Evolutionary conservation across 129 eudicot genomes (phyloP).

Genomic region (Flaveria trinervia): DNA sequence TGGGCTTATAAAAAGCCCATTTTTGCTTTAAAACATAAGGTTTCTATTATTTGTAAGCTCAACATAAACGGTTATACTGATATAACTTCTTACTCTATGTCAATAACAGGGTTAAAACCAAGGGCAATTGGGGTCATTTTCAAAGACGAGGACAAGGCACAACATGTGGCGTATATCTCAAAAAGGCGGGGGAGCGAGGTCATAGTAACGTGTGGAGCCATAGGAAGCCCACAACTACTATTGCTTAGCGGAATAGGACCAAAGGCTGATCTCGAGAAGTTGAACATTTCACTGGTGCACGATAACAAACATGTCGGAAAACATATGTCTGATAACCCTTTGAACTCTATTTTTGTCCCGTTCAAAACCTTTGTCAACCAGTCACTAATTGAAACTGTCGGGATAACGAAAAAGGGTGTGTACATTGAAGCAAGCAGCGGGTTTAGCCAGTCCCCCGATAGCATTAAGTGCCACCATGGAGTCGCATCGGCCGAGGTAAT

Average conservation of each 20-base stretch:
- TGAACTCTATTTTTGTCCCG: conserved; percentile 78
- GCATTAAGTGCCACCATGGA: conserved; percentile 67
- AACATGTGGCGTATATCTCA: conserved; percentile 61
- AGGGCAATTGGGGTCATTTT: conserved; percentile 78
- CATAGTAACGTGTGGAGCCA: conserved; percentile 73
- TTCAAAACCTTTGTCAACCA: conserved; percentile 50
- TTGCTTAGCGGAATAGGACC: conserved; percentile 94
- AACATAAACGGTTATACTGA: neutral
- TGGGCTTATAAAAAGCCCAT: neutral
- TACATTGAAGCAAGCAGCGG: conserved; percentile 90
- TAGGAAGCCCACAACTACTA: conserved; percentile 94
- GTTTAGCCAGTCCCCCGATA: conserved; percentile 64
- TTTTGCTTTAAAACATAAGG: neutral
- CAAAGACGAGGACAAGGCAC: conserved; percentile 72
- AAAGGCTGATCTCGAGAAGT: conserved; percentile 55
- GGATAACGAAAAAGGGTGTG: conserved; percentile 78
- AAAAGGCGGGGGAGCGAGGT: conserved; percentile 60
- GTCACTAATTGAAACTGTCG: conserved; percentile 72
- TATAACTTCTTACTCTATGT: neutral
- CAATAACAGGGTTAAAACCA: conserved; percentile 56
- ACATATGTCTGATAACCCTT: conserved; percentile 87
- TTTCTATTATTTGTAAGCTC: neutral
- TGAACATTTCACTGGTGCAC: conserved; percentile 70
- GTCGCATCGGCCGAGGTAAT: conserved; percentile 70
- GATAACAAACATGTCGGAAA: conserved; percentile 75